These are phyloP conservation scores for Arthroderma sp. DNA, from an alignment of 2,329 filamentous ascomycete species.

Conservation along the genomic window DNA sequence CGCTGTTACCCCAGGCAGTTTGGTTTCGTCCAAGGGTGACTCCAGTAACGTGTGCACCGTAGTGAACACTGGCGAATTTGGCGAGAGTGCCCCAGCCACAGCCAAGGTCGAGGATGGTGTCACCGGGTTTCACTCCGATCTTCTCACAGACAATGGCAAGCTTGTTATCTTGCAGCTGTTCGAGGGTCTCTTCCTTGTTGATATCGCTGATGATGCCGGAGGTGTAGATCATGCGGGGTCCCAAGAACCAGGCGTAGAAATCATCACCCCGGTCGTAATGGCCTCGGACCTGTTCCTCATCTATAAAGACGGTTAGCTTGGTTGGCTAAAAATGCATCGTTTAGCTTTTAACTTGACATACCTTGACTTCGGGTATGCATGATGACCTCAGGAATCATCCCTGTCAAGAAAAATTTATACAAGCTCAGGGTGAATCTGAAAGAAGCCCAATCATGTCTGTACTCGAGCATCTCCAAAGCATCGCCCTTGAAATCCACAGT, in stretches of 20 bases:
- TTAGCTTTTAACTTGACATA: constrained; percentile 23
- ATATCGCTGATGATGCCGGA: constrained; percentile 85
- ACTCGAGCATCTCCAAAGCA: constrained; percentile 75
- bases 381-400: constrained; percentile 79
- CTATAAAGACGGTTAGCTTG: constrained; percentile 30
- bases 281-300: constrained; percentile 94
- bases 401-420: constrained; percentile 77
- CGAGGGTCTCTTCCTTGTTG: constrained; percentile 75
- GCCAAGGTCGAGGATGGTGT: constrained; percentile 82
- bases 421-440: constrained; percentile 79
- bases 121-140: constrained; percentile 68
- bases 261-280: constrained; percentile 98
- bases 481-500: constrained; percentile 95
- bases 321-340: no score
- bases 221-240: constrained; percentile 97
- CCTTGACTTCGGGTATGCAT: constrained; percentile 85
- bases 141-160: constrained; percentile 91
- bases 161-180: constrained; percentile 97
- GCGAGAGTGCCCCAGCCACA: constrained; percentile 97
- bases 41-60: constrained; percentile 72
- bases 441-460: constrained; percentile 92
- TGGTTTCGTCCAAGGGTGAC: constrained; percentile 92
- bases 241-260: constrained; percentile 97
- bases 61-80: constrained; percentile 85
- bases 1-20: constrained; percentile 90